Evolutionary conservation across 495 filamentous ascomycete species (phyloP).

Genomic region (Aspergillus steynii): DNA sequence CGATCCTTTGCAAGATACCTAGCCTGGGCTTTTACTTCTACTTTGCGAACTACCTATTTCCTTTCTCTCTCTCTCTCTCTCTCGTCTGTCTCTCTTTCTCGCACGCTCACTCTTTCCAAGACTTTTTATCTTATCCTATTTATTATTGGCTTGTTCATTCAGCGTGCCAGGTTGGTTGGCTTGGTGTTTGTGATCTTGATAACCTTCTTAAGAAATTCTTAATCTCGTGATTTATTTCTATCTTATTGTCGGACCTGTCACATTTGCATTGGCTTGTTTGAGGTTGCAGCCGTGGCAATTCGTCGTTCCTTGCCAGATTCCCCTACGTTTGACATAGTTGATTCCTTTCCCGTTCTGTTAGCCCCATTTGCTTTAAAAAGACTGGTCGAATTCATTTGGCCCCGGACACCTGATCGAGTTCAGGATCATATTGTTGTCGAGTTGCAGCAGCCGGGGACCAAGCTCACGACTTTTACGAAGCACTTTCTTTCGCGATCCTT

Average conservation of each 20-base stretch:
- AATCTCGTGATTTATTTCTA: conserved; percentile 29
- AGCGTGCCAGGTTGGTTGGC: conserved; percentile 29
- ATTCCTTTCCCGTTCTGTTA: conserved; percentile 5
- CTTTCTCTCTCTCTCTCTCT: not conserved
- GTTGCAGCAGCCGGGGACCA: conserved; percentile 6
- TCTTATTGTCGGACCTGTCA: conserved; percentile 8
- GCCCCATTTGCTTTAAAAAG: not conserved
- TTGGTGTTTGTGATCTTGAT: conserved; percentile 16
- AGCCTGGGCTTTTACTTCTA: not conserved
- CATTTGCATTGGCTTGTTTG: conserved; percentile 24
- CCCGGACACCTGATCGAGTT: not conserved
- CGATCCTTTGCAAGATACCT: not conserved
- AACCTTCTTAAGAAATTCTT: conserved; percentile 34
- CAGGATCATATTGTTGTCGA: not conserved
- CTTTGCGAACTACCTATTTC: not conserved
- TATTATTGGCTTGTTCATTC: conserved; percentile 29
- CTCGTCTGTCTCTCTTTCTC: conserved; percentile 16
- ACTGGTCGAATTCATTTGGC: not conserved
- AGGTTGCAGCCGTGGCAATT: conserved; percentile 4
- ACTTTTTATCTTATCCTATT: conserved; percentile 20
- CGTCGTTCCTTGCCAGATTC: conserved; percentile 17
- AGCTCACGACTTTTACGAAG: conserved; percentile 16
- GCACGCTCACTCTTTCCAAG: conserved; percentile 4
- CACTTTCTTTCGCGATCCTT: conserved; percentile 7
- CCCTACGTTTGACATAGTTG: conserved; percentile 10